A percentile compares a stretch with the other conserved stretches of the same genome.
phyloP scores from a whole-genome alignment of 2,329 filamentous ascomycete genomes.

The Grosmannia clavigera region DNA sequence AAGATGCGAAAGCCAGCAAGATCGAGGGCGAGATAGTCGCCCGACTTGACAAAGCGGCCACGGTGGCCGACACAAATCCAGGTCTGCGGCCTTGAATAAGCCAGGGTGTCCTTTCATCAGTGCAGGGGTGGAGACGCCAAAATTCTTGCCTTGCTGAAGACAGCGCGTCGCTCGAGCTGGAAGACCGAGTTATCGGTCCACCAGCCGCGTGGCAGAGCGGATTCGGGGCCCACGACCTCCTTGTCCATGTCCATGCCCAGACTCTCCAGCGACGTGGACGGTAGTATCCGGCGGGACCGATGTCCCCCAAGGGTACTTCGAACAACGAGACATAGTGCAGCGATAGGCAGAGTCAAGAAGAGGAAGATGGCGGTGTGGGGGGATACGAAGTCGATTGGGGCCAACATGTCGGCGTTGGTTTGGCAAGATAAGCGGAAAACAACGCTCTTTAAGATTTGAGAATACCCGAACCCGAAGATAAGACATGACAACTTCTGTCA shows the following conservation, averaged over 20 bases:
- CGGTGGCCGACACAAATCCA: slow-evolving; percentile 3
- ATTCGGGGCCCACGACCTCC: background rate
- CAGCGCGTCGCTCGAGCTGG: slow-evolving; percentile 2
- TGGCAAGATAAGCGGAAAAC: background rate
- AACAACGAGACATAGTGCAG: background rate
- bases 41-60: background rate
- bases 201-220: background rate
- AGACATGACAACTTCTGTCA: background rate
- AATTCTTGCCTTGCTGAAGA: slow-evolving; percentile 1
- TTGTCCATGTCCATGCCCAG: background rate
- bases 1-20: slow-evolving; percentile 1
- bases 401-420: background rate
- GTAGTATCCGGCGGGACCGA: background rate
- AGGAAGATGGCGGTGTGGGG: background rate
- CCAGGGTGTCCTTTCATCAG: background rate
- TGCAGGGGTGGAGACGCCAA: background rate
- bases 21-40: slow-evolving; percentile 1
- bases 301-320: background rate
- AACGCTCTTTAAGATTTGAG: background rate
- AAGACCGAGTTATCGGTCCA: background rate
- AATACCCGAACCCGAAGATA: background rate
- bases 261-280: background rate
- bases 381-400: background rate
- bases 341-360: background rate
- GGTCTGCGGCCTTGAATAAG: background rate